phyloP scores from a whole-genome alignment of 208 protist species.

The Wallacemonas rigidus region DNA sequence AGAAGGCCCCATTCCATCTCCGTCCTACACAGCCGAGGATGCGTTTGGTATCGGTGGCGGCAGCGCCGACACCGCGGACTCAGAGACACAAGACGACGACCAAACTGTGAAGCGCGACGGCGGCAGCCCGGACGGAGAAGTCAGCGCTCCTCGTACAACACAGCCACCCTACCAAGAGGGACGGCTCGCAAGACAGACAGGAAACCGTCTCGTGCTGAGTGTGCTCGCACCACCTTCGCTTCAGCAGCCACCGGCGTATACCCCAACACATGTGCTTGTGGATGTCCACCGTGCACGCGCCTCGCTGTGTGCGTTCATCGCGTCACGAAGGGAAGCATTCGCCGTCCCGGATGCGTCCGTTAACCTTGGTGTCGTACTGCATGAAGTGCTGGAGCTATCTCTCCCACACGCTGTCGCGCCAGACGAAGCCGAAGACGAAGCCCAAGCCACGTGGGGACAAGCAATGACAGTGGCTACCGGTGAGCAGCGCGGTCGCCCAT shows the following conservation, averaged over 20 bases:
- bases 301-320: conserved; percentile 29
- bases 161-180: no score
- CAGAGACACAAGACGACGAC: no score
- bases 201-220: neutral
- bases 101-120: no score
- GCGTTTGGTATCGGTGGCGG: no score
- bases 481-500: neutral
- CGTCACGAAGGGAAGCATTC: conserved; percentile 22
- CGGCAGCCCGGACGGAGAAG: no score
- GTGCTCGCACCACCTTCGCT: conserved; percentile 16
- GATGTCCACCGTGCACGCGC: conserved; percentile 35
- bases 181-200: no score
- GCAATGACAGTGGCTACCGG: no score
- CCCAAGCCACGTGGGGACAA: no score
- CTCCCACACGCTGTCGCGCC: neutral
- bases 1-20: neutral
- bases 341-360: conserved; percentile 18
- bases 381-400: conserved; percentile 21
- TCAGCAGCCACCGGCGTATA: conserved; percentile 50
- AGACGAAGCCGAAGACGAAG: neutral
- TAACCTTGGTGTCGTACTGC: conserved; percentile 32
- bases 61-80: no score
- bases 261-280: conserved; percentile 51
- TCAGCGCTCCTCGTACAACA: no score
- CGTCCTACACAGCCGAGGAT: no score